A percentile compares a stretch with the other conserved stretches of the same genome.
These are phyloP conservation scores for Penicillium frequentans DNA, from an alignment of 2,329 filamentous ascomycete species.

Conservation along the genomic window DNA sequence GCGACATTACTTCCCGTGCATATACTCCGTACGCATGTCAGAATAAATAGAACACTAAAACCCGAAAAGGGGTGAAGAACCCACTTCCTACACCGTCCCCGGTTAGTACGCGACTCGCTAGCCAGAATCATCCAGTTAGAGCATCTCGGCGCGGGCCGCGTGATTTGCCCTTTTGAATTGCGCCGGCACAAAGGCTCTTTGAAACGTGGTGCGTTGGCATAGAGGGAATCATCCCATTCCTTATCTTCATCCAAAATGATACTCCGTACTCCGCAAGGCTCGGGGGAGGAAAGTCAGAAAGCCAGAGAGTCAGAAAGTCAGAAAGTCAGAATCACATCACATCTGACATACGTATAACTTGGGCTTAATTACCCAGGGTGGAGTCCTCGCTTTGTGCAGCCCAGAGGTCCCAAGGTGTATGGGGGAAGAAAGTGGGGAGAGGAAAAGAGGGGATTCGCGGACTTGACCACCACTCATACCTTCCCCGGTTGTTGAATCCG, in stretches of 20 bases:
- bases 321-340: background rate
- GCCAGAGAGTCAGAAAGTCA: too few species aligned
- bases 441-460: background rate
- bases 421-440: constrained; percentile 2
- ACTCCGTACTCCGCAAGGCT: background rate
- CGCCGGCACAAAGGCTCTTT: background rate
- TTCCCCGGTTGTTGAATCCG: constrained; percentile 13
- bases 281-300: too few species aligned
- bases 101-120: background rate
- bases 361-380: background rate
- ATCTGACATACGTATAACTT: background rate
- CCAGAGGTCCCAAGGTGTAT: background rate
- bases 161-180: constrained; percentile 5
- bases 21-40: too few species aligned
- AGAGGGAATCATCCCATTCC: background rate
- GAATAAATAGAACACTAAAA: background rate
- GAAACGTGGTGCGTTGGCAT: constrained; percentile 5
- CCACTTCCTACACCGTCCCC: constrained; percentile 4
- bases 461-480: background rate
- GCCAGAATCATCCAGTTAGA: background rate
- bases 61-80: constrained; percentile 9
- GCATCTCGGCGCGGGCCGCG: constrained; percentile 16
- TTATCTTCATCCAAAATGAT: too few species aligned
- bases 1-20: too few species aligned
- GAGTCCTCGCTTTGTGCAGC: constrained; percentile 14